Base-by-base conservation (phyloP, 495 filamentous ascomycete genomes). In the Ascobolus immersus region DNA sequence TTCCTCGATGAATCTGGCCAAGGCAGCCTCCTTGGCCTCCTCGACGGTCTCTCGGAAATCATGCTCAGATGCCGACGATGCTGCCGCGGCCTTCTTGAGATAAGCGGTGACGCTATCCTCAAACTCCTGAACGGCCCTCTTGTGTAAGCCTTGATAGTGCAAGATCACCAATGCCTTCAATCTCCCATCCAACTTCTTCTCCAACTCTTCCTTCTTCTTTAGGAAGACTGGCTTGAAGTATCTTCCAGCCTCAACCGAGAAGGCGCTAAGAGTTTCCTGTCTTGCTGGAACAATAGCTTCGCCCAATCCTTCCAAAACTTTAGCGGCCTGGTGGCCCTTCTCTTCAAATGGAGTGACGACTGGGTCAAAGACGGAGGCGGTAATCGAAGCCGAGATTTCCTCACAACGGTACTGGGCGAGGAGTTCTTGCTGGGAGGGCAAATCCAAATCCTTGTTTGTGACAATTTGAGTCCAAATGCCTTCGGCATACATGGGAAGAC, bases 381-480 rank as follows among this genome's bases (percentile, higher is more conserved):
- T 49, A 31, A 45, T 49, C 11, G 38, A 42, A 2, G 59, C 61
- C 20, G 82, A 61, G 35, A 96, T 96, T 59, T 96, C 86, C 49
- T 96, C 86, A 49, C 86, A 96, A 30, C 86, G 67, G 60, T 93
- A 96, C 52, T 96, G 86, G 2, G 86, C 86, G 32, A 96, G 67
- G 28, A 96, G 57, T 47, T 96, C 86, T 50, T 96, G 86, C 53
- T 96, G 86, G 0, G 86, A 93, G 11, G 86, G 86, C 21, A 96
- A 55, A 57, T 96, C 86, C 39, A 96, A 59, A 45, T 96, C 86
- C 54, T 96, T 96, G 56, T 96, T 96, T 55, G 80, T 76, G 44
- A 90, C 79, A 44, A 96, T 96, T 53, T 93, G 86, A 49, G 92
- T 79, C 86, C 86, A 96, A 11, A 96, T 69, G 23, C 81, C 77